phyloP scores from a whole-genome alignment of 768 basidiomycete species.

The Suillus bovinus region DNA sequence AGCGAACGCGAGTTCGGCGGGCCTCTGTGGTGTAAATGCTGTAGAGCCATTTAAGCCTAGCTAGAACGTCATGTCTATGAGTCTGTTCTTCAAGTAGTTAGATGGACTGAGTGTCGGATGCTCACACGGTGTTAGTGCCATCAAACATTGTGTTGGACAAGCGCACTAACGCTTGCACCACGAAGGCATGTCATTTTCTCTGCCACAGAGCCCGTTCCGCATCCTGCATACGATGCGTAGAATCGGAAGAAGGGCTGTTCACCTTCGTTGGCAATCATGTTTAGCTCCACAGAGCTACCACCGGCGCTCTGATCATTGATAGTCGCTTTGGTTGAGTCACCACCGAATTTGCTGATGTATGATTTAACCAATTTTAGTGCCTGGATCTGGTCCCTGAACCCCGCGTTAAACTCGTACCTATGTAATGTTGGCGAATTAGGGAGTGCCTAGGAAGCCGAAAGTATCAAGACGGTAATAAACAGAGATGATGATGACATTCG shows the following conservation, averaged over 20 bases:
- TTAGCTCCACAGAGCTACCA: constrained; percentile 56
- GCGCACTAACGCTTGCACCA: constrained; percentile 48
- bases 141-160: constrained; percentile 66
- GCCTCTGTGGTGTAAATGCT: constrained; percentile 46
- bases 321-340: constrained; percentile 40
- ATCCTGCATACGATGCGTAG: constrained; percentile 53
- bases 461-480: constrained; percentile 66
- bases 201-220: constrained; percentile 37
- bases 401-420: constrained; percentile 54
- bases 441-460: constrained; percentile 61
- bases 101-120: neutral
- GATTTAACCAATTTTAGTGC: constrained; percentile 41
- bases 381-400: constrained; percentile 54
- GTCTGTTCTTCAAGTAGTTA: neutral
- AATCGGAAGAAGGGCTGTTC: constrained; percentile 54
- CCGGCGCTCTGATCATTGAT: constrained; percentile 67
- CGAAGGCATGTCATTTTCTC: constrained; percentile 49
- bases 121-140: constrained; percentile 61
- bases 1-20: constrained; percentile 50
- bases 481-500: constrained; percentile 63
- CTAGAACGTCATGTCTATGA: constrained; percentile 23
- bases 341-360: constrained; percentile 41
- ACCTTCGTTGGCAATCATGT: constrained; percentile 47
- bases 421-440: constrained; percentile 42
- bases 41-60: constrained; percentile 55